Evolutionary conservation across 305 asterid genomes (phyloP).

Genomic region (Stenogyne calaminthoides): DNA sequence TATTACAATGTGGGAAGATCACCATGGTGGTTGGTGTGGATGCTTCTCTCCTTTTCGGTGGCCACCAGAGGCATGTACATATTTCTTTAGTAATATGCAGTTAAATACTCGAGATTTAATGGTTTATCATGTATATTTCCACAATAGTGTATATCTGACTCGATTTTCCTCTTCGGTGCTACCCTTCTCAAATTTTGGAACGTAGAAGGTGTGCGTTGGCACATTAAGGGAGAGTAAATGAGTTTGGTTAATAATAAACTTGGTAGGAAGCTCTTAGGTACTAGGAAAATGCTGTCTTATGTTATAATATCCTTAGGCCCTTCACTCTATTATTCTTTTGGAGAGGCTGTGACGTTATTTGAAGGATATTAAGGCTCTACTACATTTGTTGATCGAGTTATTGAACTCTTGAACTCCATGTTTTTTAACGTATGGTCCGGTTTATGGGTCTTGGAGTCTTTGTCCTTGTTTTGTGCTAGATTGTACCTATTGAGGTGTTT

Average conservation of each 20-base stretch:
- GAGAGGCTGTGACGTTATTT: background rate
- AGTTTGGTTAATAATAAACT: slow-evolving; percentile 30
- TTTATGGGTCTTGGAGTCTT: background rate
- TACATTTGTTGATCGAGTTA: slow-evolving; percentile 15
- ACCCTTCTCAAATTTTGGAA: slow-evolving; percentile 39
- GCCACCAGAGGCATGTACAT: slow-evolving; percentile 34
- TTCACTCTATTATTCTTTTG: background rate
- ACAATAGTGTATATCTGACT: slow-evolving; percentile 10
- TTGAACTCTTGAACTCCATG: background rate
- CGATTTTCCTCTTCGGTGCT: slow-evolving; percentile 24
- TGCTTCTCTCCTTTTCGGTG: slow-evolving; percentile 30
- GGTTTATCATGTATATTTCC: slow-evolving; percentile 33
- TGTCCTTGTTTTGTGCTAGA: background rate
- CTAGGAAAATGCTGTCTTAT: slow-evolving; percentile 15
- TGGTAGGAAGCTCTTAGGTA: slow-evolving; percentile 21
- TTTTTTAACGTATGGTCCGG: background rate
- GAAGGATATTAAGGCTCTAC: slow-evolving; percentile 6
- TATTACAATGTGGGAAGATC: slow-evolving; percentile 10
- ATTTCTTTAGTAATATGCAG: slow-evolving; percentile 20
- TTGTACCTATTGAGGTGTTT: background rate
- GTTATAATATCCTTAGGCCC: background rate
- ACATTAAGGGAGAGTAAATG: slow-evolving; percentile 17
- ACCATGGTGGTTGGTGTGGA: slow-evolving; percentile 26
- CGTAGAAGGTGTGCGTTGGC: slow-evolving; percentile 42
- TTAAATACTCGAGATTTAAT: slow-evolving; percentile 1